Conservation (phyloP, 2,329 filamentous ascomycete species). For the Rutstroemia sp. region DNA sequence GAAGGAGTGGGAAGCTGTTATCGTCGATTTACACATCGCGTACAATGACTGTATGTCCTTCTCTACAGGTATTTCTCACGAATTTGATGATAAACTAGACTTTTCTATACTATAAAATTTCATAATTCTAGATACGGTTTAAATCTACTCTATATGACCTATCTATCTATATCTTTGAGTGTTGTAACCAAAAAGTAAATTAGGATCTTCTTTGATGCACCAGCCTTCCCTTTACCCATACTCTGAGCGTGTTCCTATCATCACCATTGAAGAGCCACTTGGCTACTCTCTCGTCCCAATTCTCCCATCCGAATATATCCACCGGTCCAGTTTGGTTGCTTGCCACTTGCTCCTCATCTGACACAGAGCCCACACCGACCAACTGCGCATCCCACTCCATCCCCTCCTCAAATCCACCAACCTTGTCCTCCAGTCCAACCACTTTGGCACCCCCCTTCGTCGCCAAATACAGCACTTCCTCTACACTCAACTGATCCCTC, state of each 20-base stretch:
- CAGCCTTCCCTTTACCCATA: constrained; percentile 81
- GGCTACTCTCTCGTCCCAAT: constrained; percentile 75
- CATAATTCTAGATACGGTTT: too few species aligned
- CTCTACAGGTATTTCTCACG: too few species aligned
- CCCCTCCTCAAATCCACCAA: constrained; percentile 79
- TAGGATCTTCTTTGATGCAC: constrained; percentile 53
- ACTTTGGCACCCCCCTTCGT: constrained; percentile 83
- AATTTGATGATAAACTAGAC: too few species aligned
- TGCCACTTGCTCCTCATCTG: constrained; percentile 30
- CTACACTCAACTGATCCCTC: constrained; percentile 65
- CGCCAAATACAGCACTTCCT: constrained; percentile 79
- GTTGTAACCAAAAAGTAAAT: too few species aligned
- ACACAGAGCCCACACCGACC: constrained; percentile 49
- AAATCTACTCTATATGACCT: too few species aligned
- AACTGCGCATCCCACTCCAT: constrained; percentile 91
- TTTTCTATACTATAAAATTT: too few species aligned
- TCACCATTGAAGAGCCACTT: constrained; percentile 96
- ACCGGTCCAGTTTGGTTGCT: constrained; percentile 52
- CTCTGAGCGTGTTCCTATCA: constrained; percentile 78
- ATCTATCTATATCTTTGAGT: too few species aligned
- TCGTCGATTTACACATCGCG: too few species aligned
- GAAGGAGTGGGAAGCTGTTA: too few species aligned
- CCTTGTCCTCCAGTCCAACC: constrained; percentile 60
- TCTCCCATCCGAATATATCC: constrained; percentile 87
- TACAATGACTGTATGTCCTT: too few species aligned